phyloP scores from a whole-genome alignment of 2,329 filamentous ascomycete species.

The Penicillium olsonii region DNA sequence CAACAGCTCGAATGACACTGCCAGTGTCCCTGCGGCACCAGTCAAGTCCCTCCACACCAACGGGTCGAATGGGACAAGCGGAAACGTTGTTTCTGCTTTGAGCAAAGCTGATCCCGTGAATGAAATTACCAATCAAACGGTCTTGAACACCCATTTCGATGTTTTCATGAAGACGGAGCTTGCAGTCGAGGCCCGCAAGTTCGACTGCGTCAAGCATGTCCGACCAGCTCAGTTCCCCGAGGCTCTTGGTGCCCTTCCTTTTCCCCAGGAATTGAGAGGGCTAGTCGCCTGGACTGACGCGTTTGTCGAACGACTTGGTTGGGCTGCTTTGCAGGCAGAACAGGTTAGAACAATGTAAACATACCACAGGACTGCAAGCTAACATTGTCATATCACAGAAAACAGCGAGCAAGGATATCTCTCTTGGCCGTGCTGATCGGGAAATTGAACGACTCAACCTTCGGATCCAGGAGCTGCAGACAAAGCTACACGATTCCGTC shows the following conservation, averaged over 20 bases:
- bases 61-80: background rate
- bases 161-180: background rate
- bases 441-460: background rate
- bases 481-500: background rate
- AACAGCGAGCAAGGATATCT: background rate
- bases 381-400: background rate
- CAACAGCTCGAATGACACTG: slow-evolving; percentile 1
- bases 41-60: slow-evolving; percentile 1
- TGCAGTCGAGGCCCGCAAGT: background rate
- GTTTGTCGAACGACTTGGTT: slow-evolving; percentile 6
- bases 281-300: slow-evolving; percentile 6
- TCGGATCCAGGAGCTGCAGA: background rate
- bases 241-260: slow-evolving; percentile 1
- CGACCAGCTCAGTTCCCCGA: slow-evolving; percentile 1
- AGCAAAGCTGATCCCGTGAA: background rate
- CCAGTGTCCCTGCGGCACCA: background rate
- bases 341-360: background rate
- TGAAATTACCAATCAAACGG: background rate
- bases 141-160: background rate
- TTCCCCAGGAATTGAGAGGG: background rate
- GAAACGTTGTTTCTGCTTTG: background rate
- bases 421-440: background rate
- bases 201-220: slow-evolving; percentile 5
- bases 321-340: background rate
- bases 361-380: background rate